Evolutionary conservation across 495 filamentous ascomycete genomes (phyloP), one percentile per base, ranked within the genome.

Genomic region (Penicillium diatomitis): DNA sequence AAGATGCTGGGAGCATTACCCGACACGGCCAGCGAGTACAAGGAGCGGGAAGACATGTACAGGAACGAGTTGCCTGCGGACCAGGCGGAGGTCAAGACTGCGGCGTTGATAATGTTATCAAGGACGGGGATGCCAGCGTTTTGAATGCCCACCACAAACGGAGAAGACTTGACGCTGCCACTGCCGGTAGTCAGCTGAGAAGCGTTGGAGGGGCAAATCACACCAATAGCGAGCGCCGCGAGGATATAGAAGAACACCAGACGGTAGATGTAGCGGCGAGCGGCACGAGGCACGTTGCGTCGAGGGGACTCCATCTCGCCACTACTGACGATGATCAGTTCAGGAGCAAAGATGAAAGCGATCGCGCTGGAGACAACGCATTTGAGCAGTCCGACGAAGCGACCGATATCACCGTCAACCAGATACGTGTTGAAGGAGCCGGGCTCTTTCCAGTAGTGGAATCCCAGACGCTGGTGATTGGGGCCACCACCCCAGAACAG

Each of bases 261-360:
- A 44, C 89, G 85, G 74, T 86, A 90, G 66, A 95, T 91, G 47
- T 88, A 87, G 47, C 87, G 80, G 38, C 83, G 83, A 7, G 83
- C 83, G 4, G 89, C 90, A 49, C 76, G 75, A 43, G 88, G 88
- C 47, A 95, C 81, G 43, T 86, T 84, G 56, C 80, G 81, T 32
- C 82, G 73, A 2, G 89, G 90, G 51, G 87, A 87, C 27, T 77
- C 78, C 49, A 87, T 83, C 65, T 96, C 89, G 65, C 71, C 78
- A 32, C 67, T 77, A n/a, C 74, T 73, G 38, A 77, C 69, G 41
- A 78, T 69, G 44, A 82, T 64, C 33, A 80, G 56, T 54, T 82
- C 78, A 0, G 76, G 75, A 3, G 74, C 74, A 52, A 78, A 77
- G 40, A 74, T 74, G 55, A 79, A 82, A 1, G 76, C 70, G 55